A percentile compares a stretch with the other conserved stretches of the same genome.
Evolutionary conservation across 202 grass and related monocot genomes (phyloP).

Genomic region (Setaria italica): DNA sequence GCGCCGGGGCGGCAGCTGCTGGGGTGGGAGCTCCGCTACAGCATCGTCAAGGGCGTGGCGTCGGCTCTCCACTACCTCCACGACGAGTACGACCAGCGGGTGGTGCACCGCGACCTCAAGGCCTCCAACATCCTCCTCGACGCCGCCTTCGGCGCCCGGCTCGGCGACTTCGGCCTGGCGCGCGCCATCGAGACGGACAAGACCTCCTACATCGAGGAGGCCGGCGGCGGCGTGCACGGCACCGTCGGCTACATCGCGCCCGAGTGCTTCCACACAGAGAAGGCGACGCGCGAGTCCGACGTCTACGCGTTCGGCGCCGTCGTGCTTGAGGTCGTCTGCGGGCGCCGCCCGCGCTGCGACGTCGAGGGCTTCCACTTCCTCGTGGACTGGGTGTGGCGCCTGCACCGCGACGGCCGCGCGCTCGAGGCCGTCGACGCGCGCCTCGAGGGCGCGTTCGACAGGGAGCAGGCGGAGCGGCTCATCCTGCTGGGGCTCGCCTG

Average conservation of each 20-base stretch:
- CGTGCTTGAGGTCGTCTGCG: slow-evolving; percentile 70
- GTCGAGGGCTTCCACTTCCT: slow-evolving; percentile 58
- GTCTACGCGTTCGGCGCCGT: slow-evolving; percentile 82
- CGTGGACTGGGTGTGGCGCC: slow-evolving; percentile 76
- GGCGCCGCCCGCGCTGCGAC: slow-evolving; percentile 67
- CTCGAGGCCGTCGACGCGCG: slow-evolving; percentile 60
- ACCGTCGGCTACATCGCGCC: slow-evolving; percentile 85
- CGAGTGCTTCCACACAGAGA: slow-evolving; percentile 84
- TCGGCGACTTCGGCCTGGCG: slow-evolving; percentile 91
- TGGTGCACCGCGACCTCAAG: slow-evolving; percentile 90
- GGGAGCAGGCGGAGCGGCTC: slow-evolving; percentile 57
- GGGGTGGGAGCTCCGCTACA: slow-evolving; percentile 73
- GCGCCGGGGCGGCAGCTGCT: slow-evolving; percentile 35
- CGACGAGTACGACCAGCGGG: slow-evolving; percentile 83
- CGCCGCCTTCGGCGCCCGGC: slow-evolving; percentile 68
- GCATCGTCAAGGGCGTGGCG: slow-evolving; percentile 63
- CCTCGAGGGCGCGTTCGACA: slow-evolving; percentile 46
- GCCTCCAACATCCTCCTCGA: slow-evolving; percentile 90
- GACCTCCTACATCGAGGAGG: slow-evolving; percentile 75
- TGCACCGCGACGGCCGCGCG: slow-evolving; percentile 61
- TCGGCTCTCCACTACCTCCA: slow-evolving; percentile 85
- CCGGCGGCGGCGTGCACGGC: slow-evolving; percentile 59
- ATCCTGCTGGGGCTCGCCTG: slow-evolving; percentile 76
- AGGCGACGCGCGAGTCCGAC: slow-evolving; percentile 84
- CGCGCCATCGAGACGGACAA: slow-evolving; percentile 76